phyloP scores from a whole-genome alignment of 2,329 filamentous ascomycete genomes.

The Didymella sp. region DNA sequence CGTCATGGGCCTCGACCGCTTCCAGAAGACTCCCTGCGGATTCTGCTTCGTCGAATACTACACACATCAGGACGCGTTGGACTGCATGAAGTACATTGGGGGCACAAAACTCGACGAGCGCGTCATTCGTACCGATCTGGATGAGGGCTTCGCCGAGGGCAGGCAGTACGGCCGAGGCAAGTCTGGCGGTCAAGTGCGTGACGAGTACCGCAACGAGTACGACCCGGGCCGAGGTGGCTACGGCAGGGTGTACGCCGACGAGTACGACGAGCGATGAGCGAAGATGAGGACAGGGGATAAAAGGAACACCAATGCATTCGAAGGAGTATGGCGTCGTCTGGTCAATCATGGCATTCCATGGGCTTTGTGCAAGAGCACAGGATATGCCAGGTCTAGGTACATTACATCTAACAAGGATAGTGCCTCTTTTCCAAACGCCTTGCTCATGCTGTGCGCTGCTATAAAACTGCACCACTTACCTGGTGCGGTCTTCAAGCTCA shows the following conservation, averaged over 20 bases:
- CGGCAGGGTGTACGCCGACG: conserved; percentile 67
- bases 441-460: conserved; percentile 6
- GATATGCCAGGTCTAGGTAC: conserved; percentile 18
- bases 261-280: conserved; percentile 39
- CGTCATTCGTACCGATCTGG: conserved; percentile 92
- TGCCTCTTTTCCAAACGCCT: conserved; percentile 10
- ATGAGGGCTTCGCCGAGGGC: conserved; percentile 95
- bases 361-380: conserved; percentile 12
- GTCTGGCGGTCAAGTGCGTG: conserved; percentile 93
- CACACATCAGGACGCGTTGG: conserved; percentile 93
- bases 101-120: conserved; percentile 98
- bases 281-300: background rate
- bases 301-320: conserved; percentile 25
- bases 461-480: background rate
- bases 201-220: conserved; percentile 97
- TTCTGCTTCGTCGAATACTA: conserved; percentile 99
- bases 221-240: conserved; percentile 93
- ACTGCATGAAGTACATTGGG: conserved; percentile 98
- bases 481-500: conserved; percentile 41
- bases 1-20: conserved; percentile 96
- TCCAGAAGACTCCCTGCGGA: conserved; percentile 96
- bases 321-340: conserved; percentile 27
- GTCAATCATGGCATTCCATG: conserved; percentile 7
- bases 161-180: conserved; percentile 95
- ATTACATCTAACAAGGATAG: conserved; percentile 20